These are phyloP conservation scores for Carnegiea gigantea DNA, from an alignment of 179 eudicot genomes.

Conservation along the genomic window DNA sequence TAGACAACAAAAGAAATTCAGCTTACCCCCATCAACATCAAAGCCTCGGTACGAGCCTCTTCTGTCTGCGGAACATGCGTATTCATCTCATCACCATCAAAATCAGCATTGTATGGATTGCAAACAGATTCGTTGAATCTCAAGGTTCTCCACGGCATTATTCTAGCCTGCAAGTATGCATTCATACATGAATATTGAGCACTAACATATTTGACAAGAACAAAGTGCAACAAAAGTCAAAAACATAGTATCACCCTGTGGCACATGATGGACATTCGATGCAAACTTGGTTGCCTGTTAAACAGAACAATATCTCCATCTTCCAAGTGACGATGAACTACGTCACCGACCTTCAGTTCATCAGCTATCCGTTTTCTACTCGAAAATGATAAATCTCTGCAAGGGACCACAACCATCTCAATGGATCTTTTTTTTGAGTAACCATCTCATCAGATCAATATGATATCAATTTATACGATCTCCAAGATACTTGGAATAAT, in stretches of 20 bases:
- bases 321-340: constrained; percentile 89
- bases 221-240: constrained; percentile 2
- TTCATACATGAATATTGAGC: constrained; percentile 12
- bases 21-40: constrained; percentile 93
- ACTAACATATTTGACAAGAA: constrained; percentile 5
- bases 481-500: constrained; percentile 1
- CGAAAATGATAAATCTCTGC: constrained; percentile 65
- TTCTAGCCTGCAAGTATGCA: constrained; percentile 66
- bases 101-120: constrained; percentile 99
- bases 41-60: constrained; percentile 96
- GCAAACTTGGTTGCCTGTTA: constrained; percentile 98
- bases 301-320: constrained; percentile 96
- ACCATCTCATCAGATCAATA: not conserved
- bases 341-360: constrained; percentile 72
- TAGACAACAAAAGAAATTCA: not conserved
- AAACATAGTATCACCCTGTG: constrained; percentile 61
- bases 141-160: constrained; percentile 99
- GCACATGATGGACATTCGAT: constrained; percentile 98
- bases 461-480: not conserved
- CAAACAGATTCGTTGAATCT: constrained; percentile 99
- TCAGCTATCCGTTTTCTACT: constrained; percentile 78
- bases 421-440: not conserved
- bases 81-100: constrained; percentile 99
- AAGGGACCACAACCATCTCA: constrained; percentile 18
- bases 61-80: constrained; percentile 99